Base-by-base conservation (phyloP, 805 yeast species). In the Vanderwaltozyma verrucispora region DNA sequence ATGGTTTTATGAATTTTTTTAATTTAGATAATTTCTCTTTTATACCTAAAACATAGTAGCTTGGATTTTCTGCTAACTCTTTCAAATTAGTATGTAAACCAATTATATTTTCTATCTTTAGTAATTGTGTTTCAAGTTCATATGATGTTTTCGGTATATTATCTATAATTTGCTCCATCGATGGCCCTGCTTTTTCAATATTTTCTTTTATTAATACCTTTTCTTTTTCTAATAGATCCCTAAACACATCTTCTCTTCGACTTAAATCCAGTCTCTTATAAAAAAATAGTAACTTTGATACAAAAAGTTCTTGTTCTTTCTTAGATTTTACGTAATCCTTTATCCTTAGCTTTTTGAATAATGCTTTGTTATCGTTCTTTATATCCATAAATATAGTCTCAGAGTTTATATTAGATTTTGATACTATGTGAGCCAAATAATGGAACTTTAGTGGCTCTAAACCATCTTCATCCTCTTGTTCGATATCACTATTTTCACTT, bases 381-480 rank as follows among this genome's bases (percentile, higher is more conserved):
- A 58, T 44, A 42, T 58, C 62, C 19, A 43, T 43, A 28, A 42
- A 50, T 8, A 58, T 48, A 4, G 59, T 51, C 3, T 43, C 42
- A 5, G 49, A 42, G 2, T 24, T 25, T 1, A 56, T 48, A 1
- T 34, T 28, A 15, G 53, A 28, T 33, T 55, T 54, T 11, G 54
- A 49, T 9, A 58, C 44, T 12, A 58, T 53, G 19, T 58, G 62
- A 8, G 63, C 50, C 30, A 58, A 32, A 33, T 58, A 58, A 33
- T 58, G 63, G 28, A 40, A 58, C 30, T 47, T 49, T 16, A 55
- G 46, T 7, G 63, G 63, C 28, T 50, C 51, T 13, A 51, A 29
- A 2, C 33, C 39, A 4, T 44, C 49, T 4, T 35, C 47, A 8
- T 41, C 51, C 5, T 40, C 42, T 4, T n/a, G n/a, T n/a, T n/a